Base-by-base conservation (phyloP, 345 rosid genomes). In the Euclidium syriacum region DNA sequence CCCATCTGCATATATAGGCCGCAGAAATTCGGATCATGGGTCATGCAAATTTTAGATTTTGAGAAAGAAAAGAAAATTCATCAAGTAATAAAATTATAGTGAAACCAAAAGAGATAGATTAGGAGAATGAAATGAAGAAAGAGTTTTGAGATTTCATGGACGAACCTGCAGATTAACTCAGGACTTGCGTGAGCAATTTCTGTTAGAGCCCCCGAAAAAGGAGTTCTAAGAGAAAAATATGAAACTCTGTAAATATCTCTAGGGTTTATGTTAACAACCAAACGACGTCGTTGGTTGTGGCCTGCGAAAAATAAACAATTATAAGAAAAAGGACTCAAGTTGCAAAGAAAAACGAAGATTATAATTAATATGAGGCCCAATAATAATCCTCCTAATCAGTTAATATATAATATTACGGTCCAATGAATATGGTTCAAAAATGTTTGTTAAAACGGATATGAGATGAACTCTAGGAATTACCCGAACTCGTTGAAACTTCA, bases 161-260 rank as follows among this genome's bases (percentile, higher is more conserved):
- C 51, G 7, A 24, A 67, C 65, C 64, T 57, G 64, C n/a, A 32
- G 22, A 51, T 29, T 18, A 62, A 62, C 26, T 19, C 8, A 26
- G 6, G 42, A 62, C 26, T 19, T 12, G 35, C 9, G 42, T 27
- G 52, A 22, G 24, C 47, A 7, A 55, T 42, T 64, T 11, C 26
- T 10, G 1, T 36, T 8, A 10, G 32, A 56, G 60, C 53, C 26
- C 68, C 43, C 9, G 25, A 10, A 1, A 10, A 43, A 15, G n/a
- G 54, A 42, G 26, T 53, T 56, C 25, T 34, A 14, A 44, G 30
- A 47, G 22, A 24, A n/a, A 9, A 29, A 29, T 6, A 29, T 1
- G 66, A 17, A 6, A 8, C 0, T 1, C 7, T 4, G 16, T n/a
- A 20, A 34, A n/a, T 24, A 8, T 25, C 25, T 33, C 24, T 65